Percentiles rank a stretch among this genome's conserved stretches.
Conservation (phyloP, 2,329 filamentous ascomycete genomes). For the Claviceps sp. region DNA sequence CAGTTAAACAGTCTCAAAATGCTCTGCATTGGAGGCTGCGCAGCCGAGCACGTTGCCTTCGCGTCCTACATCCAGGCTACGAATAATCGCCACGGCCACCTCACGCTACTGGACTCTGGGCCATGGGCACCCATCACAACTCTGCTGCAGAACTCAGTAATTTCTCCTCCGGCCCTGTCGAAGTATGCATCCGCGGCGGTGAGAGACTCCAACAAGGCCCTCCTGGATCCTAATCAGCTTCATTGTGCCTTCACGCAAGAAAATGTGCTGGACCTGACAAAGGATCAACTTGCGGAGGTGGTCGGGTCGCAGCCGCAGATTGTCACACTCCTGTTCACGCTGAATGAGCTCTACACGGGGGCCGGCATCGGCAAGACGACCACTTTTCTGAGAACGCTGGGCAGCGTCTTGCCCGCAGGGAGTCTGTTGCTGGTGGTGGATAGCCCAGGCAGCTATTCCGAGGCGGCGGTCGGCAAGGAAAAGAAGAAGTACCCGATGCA, state of each 20-base stretch:
- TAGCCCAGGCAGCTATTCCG: slow-evolving; percentile 86
- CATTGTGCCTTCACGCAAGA: slow-evolving; percentile 28
- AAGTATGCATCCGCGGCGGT: slow-evolving; percentile 37
- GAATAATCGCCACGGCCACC: slow-evolving; percentile 15
- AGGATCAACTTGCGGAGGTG: slow-evolving; percentile 18
- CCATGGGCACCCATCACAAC: slow-evolving; percentile 56
- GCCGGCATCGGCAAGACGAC: slow-evolving; percentile 64
- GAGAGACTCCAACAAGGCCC: slow-evolving; percentile 29
- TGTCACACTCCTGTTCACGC: slow-evolving; percentile 79
- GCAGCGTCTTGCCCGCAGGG: slow-evolving; percentile 39
- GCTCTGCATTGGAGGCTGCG: slow-evolving; percentile 41
- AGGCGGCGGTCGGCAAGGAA: slow-evolving; percentile 53
- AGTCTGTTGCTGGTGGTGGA: slow-evolving; percentile 76
- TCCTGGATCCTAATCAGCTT: slow-evolving; percentile 28
- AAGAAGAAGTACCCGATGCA: slow-evolving; percentile 76
- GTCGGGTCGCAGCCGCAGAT: slow-evolving; percentile 32
- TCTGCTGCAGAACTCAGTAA: slow-evolving; percentile 44
- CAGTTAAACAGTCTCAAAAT: slow-evolving; percentile 20
- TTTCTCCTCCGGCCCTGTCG: slow-evolving; percentile 33
- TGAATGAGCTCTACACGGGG: slow-evolving; percentile 84
- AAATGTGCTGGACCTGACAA: slow-evolving; percentile 33
- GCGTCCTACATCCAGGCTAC: slow-evolving; percentile 27
- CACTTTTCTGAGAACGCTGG: slow-evolving; percentile 57
- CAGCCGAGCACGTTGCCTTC: slow-evolving; percentile 47
- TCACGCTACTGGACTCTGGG: slow-evolving; percentile 69